Conservation (phyloP, 75 land plant genomes). For the Gnetum montanum region DNA sequence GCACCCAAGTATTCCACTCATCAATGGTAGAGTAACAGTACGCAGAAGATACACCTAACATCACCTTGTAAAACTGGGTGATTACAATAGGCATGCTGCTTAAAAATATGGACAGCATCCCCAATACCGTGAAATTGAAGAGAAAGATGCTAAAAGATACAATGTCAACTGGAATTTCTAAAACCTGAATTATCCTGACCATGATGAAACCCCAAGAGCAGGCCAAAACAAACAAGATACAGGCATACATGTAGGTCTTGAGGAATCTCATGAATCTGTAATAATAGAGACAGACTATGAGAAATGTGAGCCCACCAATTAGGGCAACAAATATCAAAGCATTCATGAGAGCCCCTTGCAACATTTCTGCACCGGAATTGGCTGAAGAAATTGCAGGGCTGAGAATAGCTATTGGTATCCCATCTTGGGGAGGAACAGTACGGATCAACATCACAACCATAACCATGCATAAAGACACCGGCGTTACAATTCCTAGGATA, state of each 20-base stretch:
- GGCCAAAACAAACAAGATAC: slow-evolving; percentile 43
- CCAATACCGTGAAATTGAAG: slow-evolving; percentile 59
- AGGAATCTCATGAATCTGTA: slow-evolving; percentile 62
- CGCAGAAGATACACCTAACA: slow-evolving; percentile 53
- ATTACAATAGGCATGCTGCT: slow-evolving; percentile 45
- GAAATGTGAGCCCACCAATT: slow-evolving; percentile 53
- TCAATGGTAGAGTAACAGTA: slow-evolving; percentile 64
- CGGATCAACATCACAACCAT: slow-evolving; percentile 64
- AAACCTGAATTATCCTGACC: slow-evolving; percentile 34
- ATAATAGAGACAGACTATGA: slow-evolving; percentile 65
- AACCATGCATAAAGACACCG: slow-evolving; percentile 79
- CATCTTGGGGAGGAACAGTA: slow-evolving; percentile 26
- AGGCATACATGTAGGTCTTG: slow-evolving; percentile 55
- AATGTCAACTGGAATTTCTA: slow-evolving; percentile 40
- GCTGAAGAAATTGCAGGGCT: slow-evolving; percentile 44
- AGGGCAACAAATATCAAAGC: slow-evolving; percentile 59
- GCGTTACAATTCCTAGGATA: slow-evolving; percentile 55
- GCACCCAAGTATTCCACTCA: slow-evolving; percentile 86
- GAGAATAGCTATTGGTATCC: background rate
- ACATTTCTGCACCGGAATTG: slow-evolving; percentile 46
- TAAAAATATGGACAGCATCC: slow-evolving; percentile 36
- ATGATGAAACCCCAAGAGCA: slow-evolving; percentile 56
- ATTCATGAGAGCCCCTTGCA: slow-evolving; percentile 68
- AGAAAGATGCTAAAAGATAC: slow-evolving; percentile 32
- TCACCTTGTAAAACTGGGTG: slow-evolving; percentile 58